Conservation (phyloP, 2,329 filamentous ascomycete species). For the Fusarium vanettenii region DNA sequence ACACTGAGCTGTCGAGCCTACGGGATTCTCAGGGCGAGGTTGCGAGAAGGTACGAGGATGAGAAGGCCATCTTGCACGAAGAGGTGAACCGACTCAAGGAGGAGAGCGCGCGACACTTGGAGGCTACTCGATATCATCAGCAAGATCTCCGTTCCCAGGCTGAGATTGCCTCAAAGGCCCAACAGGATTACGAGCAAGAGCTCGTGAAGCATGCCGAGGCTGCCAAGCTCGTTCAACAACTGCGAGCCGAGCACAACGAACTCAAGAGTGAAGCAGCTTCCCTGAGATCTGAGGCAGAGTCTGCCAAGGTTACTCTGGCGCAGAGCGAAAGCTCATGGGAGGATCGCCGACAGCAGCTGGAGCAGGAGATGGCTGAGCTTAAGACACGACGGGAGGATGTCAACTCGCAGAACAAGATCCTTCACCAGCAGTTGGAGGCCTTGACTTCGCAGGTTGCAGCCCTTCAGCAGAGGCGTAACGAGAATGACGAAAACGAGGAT, state of each 20-base stretch:
- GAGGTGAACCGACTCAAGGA: conserved; percentile 87
- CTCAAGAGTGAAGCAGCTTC: conserved; percentile 83
- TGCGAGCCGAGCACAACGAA: conserved; percentile 84
- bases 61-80: conserved; percentile 81
- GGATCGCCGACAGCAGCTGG: conserved; percentile 82
- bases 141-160: conserved; percentile 94
- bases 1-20: conserved; percentile 82
- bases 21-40: conserved; percentile 85
- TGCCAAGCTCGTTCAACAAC: conserved; percentile 82
- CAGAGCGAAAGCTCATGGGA: conserved; percentile 91
- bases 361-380: conserved; percentile 84
- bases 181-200: conserved; percentile 95
- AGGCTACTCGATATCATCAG: conserved; percentile 85
- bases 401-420: conserved; percentile 87
- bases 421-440: conserved; percentile 89
- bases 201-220: conserved; percentile 95
- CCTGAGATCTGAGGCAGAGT: conserved; percentile 84
- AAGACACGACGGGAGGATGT: conserved; percentile 84
- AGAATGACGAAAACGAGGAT: conserved; percentile 60
- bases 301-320: conserved; percentile 80
- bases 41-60: conserved; percentile 78
- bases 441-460: conserved; percentile 82
- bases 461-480: conserved; percentile 79
- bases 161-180: conserved; percentile 90
- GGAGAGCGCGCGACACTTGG: conserved; percentile 81